Evolutionary conservation across 768 basidiomycete species (phyloP), one percentile per base, ranked within the genome.

Genomic region (Xerocomellus intermedius): DNA sequence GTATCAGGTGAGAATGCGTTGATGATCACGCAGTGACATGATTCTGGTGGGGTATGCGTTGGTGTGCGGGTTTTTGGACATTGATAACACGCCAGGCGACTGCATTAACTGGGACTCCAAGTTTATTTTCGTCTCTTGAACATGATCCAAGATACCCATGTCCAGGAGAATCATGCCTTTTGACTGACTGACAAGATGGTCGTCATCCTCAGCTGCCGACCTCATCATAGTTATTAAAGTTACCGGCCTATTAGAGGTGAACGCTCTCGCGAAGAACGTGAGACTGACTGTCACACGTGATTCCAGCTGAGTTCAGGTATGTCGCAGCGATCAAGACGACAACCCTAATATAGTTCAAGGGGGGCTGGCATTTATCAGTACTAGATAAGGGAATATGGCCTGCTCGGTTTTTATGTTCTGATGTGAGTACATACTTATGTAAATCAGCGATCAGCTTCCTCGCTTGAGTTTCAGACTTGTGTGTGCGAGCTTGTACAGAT

Each of bases 251-350:
- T 33, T 22, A 22, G 24, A n/a, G 19, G 21, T 19, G 45, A 52
- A 37, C n/a, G 17, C 21, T 50, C 42, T 42, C 52, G 4, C n/a
- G 36, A 43, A 39, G 9, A 24, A 44, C 43, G 49, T 63, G 60
- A 26, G 53, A 62, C 36, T 13, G 26, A 52, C 39, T 37, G 22
- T n/a, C 44, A 24, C 28, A 12, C 21, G 33, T 14, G 28, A 39
- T 50, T 37, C 12, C 21, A 16, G 24, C 30, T 10, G 36, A 19
- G 32, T 41, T 42, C 47, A 35, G 35, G 33, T 35, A 41, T 17
- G 35, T 32, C 22, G 17, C n/a, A 42, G 28, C 48, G 30, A 36
- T 52, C 48, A 8, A 48, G 30, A 41, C 14, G 35, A 49, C 43
- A 21, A 22, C 21, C 30, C 28, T 26, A 48, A 50, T 52, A 55